Conservation (phyloP, 768 basidiomycete species). For the Boletus pseudopeckii region DNA sequence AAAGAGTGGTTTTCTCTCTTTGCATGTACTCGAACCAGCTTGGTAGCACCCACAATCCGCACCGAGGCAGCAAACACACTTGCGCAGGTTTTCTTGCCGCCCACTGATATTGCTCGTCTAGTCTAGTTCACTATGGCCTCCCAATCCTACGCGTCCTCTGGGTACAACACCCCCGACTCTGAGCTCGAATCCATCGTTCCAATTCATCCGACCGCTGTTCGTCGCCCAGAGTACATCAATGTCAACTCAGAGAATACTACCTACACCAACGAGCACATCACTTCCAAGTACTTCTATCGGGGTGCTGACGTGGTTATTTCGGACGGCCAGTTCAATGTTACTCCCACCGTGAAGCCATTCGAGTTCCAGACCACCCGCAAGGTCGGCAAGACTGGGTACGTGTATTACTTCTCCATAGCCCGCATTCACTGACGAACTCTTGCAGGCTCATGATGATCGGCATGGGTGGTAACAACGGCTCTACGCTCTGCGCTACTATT, state of each 20-base stretch:
- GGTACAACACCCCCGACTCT: slow-evolving; percentile 69
- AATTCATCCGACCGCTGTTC: slow-evolving; percentile 82
- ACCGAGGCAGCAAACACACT: slow-evolving; percentile 86
- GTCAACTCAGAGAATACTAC: slow-evolving; percentile 79
- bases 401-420: slow-evolving; percentile 13
- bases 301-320: slow-evolving; percentile 66
- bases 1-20: slow-evolving; percentile 38
- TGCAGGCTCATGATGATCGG: slow-evolving; percentile 93
- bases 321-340: slow-evolving; percentile 74
- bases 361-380: slow-evolving; percentile 89
- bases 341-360: slow-evolving; percentile 73
- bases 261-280: slow-evolving; percentile 82
- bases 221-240: slow-evolving; percentile 70
- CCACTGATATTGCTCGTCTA: slow-evolving; percentile 34
- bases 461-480: slow-evolving; percentile 95
- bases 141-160: slow-evolving; percentile 46
- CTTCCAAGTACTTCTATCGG: slow-evolving; percentile 77
- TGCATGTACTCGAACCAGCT: slow-evolving; percentile 98
- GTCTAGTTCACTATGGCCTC: slow-evolving; percentile 46
- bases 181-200: slow-evolving; percentile 66
- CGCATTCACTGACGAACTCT: background rate
- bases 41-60: slow-evolving; percentile 81
- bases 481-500: slow-evolving; percentile 90
- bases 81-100: slow-evolving; percentile 61
- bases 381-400: slow-evolving; percentile 90